These are phyloP conservation scores for Cladophialophora yegresii DNA, from an alignment of 2,329 filamentous ascomycete species.

Conservation along the genomic window DNA sequence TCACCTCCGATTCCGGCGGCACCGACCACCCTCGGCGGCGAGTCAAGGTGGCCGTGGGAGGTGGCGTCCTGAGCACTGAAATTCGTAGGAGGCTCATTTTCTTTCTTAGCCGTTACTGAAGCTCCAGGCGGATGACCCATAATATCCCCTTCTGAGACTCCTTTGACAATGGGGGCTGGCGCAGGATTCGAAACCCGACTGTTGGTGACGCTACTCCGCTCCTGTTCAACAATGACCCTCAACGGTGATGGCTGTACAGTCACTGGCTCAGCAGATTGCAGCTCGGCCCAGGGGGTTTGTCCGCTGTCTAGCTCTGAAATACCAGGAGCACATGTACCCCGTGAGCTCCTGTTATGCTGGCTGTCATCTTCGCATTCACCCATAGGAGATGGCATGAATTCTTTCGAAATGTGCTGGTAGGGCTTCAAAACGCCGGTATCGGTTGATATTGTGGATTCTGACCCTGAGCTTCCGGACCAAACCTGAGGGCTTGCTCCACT, in stretches of 20 bases:
- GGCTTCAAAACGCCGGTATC: neutral
- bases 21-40: constrained; percentile 1
- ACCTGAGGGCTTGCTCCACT: neutral
- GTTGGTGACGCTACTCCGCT: neutral
- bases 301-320: neutral
- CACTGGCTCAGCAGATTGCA: neutral
- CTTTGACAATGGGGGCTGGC: neutral
- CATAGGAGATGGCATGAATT: neutral
- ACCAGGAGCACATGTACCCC: neutral
- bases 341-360: neutral
- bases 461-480: neutral
- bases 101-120: neutral
- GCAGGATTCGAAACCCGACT: neutral
- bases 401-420: neutral
- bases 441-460: neutral
- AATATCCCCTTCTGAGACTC: neutral
- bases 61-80: neutral
- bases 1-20: constrained; percentile 10
- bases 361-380: neutral
- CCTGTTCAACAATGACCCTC: neutral
- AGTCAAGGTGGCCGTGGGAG: neutral
- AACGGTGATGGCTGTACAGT: neutral
- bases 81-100: neutral
- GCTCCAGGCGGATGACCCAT: neutral
- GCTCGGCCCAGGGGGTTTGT: neutral